Percentiles rank a stretch among this genome's conserved stretches.
These are phyloP conservation scores for Sporothrix pallida DNA, from an alignment of 2,329 filamentous ascomycete species.

Conservation along the genomic window DNA sequence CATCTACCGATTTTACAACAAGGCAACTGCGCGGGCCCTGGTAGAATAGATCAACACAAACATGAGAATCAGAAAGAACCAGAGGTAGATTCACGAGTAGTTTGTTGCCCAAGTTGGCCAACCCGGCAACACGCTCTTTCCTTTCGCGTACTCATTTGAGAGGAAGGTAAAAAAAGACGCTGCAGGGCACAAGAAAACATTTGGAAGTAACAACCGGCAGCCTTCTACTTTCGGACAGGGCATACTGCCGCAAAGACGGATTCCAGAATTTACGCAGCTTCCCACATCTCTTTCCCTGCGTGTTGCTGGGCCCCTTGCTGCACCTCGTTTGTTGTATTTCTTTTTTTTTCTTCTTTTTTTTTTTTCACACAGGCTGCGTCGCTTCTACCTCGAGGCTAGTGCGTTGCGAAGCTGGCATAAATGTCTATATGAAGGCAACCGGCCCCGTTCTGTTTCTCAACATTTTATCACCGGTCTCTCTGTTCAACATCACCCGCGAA, in stretches of 20 bases:
- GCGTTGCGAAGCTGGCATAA: too few relatives aligned
- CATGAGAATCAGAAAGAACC: not conserved
- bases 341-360: too few relatives aligned
- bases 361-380: not conserved
- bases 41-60: not conserved
- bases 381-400: not conserved
- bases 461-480: not conserved
- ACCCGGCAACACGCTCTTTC: slow-evolving; percentile 10
- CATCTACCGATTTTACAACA: not conserved
- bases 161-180: not conserved
- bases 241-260: not conserved
- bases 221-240: not conserved
- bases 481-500: not conserved
- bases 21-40: not conserved
- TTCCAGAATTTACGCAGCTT: not conserved
- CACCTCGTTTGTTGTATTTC: not conserved
- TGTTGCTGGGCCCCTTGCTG: not conserved
- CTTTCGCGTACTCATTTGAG: slow-evolving; percentile 4
- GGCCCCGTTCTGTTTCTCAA: not conserved
- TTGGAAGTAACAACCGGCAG: slow-evolving; percentile 14
- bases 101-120: not conserved
- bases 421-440: slow-evolving; percentile 9
- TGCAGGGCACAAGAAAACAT: not conserved
- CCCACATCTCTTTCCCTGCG: not conserved
- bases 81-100: not conserved